phyloP scores from a whole-genome alignment of 306 rosid species.

The Comarum palustre region DNA sequence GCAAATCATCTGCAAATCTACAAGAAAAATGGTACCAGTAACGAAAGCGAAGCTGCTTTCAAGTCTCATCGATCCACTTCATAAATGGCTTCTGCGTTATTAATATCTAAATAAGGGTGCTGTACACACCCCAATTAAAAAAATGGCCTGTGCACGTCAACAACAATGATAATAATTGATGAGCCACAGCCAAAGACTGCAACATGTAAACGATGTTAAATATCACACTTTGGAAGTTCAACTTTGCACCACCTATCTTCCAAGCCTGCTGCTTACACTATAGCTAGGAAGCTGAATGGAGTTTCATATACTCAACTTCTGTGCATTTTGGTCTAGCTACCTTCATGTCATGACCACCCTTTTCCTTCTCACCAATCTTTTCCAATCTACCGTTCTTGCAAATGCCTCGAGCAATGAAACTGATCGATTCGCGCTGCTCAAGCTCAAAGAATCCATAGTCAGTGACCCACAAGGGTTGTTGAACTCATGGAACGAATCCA shows the following conservation, averaged over 20 bases:
- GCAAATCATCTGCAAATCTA: too few species aligned
- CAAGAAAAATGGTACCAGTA: too few species aligned
- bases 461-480: constrained; percentile 23
- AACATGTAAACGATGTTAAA: too few species aligned
- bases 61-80: too few species aligned
- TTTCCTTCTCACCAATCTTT: background rate
- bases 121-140: too few species aligned
- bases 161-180: too few species aligned
- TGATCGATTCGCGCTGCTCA: constrained; percentile 19
- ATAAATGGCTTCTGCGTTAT: too few species aligned
- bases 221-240: too few species aligned
- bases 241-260: background rate
- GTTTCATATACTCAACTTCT: background rate
- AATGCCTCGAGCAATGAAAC: constrained; percentile 11
- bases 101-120: too few species aligned
- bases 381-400: background rate
- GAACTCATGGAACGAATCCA: constrained; percentile 36
- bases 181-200: too few species aligned
- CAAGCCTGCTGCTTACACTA: background rate
- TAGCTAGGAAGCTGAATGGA: background rate
- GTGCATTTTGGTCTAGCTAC: background rate
- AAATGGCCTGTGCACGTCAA: too few species aligned
- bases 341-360: background rate
- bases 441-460: constrained; percentile 11
- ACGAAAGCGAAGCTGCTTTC: too few species aligned